Evolutionary conservation across 345 rosid species (phyloP).

Genomic region (Zanthoxylum bungeanum): DNA sequence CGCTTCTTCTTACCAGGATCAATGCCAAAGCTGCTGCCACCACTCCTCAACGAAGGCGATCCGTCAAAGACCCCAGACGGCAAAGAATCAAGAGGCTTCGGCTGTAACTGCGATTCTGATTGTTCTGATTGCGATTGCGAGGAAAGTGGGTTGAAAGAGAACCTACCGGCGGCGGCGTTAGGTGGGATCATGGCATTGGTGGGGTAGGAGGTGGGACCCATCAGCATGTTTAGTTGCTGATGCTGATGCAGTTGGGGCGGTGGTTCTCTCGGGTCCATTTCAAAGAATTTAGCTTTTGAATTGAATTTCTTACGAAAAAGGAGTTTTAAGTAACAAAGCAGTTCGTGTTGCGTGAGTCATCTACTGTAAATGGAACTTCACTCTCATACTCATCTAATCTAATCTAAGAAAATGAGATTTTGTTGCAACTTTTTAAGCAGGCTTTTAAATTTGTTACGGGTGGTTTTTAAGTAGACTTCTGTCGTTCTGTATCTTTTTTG

Average conservation of each 20-base stretch:
- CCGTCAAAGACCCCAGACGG: conserved; percentile 42
- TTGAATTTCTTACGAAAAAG: neutral
- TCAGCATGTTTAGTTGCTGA: conserved; percentile 10
- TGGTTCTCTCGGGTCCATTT: conserved; percentile 54
- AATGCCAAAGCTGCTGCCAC: conserved; percentile 42
- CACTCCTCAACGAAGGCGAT: conserved; percentile 43
- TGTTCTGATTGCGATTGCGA: neutral
- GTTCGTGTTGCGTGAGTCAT: conserved; percentile 10
- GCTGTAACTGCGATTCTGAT: conserved; percentile 1
- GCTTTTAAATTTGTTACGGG: conserved; percentile 1
- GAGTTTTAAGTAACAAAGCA: neutral
- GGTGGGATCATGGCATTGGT: conserved; percentile 19
- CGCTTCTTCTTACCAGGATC: conserved; percentile 77
- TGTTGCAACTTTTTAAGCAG: neutral
- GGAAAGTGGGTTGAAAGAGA: conserved; percentile 9
- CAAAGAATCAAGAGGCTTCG: conserved; percentile 4
- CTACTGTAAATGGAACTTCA: conserved; percentile 6
- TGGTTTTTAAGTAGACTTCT: neutral
- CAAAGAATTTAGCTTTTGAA: too few relatives aligned
- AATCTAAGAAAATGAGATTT: neutral
- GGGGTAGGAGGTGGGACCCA: conserved; percentile 22
- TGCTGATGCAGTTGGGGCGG: conserved; percentile 8
- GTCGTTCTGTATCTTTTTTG: neutral
- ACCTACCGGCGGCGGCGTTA: neutral
- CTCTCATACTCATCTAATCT: too few relatives aligned